Evolutionary conservation across 73 alveolate genomes (phyloP).

Genomic region (Breviolum minutum): DNA sequence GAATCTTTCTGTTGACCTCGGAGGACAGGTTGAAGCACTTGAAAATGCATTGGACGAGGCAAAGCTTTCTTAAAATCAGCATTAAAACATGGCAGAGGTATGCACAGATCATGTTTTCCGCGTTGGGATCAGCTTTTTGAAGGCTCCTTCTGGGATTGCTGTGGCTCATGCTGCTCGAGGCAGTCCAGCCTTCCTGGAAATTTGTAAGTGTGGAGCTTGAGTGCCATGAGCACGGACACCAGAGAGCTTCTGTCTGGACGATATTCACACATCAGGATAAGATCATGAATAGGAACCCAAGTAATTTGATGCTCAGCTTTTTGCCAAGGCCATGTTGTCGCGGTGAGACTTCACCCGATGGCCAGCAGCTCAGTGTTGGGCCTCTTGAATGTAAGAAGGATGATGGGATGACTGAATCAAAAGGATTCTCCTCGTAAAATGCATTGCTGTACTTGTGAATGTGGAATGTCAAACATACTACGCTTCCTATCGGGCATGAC

Average conservation of each 20-base stretch:
- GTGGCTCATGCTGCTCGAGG: conserved; percentile 32
- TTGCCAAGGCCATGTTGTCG: conserved; percentile 12
- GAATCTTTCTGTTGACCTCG: neutral
- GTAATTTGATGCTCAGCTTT: too few relatives aligned
- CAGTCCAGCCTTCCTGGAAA: conserved; percentile 46
- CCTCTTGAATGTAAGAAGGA: too few relatives aligned
- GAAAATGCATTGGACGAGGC: neutral
- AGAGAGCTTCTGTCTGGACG: neutral
- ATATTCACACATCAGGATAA: too few relatives aligned
- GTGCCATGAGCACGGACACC: too few relatives aligned
- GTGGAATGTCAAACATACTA: too few relatives aligned
- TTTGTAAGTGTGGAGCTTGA: neutral
- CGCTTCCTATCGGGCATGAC: too few relatives aligned
- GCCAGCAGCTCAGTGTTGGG: neutral
- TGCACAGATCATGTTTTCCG: neutral
- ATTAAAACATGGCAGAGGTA: neutral
- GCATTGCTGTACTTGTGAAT: too few relatives aligned
- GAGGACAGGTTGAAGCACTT: neutral
- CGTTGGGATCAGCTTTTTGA: neutral
- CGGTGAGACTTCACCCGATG: neutral
- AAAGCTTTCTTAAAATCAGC: neutral
- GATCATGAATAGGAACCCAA: too few relatives aligned
- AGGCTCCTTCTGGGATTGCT: conserved; percentile 21
- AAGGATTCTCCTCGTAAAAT: too few relatives aligned
- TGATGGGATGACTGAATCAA: too few relatives aligned